A percentile compares a stretch with the other conserved stretches of the same genome.
These are phyloP conservation scores for Xylaria grammica DNA, from an alignment of 495 filamentous ascomycete species.

Conservation along the genomic window DNA sequence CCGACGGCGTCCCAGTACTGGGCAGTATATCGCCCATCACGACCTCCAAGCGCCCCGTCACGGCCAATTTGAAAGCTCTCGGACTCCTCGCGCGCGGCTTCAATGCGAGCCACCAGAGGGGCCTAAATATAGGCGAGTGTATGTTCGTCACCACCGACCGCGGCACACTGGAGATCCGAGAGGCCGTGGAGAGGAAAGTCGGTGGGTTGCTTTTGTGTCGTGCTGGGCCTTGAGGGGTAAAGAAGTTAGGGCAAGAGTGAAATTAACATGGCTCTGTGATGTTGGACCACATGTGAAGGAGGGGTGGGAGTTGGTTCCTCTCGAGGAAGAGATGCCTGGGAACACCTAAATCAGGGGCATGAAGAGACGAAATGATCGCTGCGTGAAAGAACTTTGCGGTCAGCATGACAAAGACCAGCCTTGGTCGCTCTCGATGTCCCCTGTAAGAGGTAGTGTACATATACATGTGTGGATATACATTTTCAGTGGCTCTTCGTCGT, in stretches of 20 bases:
- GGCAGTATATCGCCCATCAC: conserved; percentile 70
- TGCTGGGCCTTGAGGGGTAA: conserved; percentile 43
- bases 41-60: conserved; percentile 77
- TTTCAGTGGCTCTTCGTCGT: neutral
- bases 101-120: conserved; percentile 66
- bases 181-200: conserved; percentile 82
- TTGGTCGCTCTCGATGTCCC: conserved; percentile 6
- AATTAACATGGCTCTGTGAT: neutral
- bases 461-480: conserved; percentile 16
- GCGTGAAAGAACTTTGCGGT: neutral
- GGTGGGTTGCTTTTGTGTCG: conserved; percentile 86
- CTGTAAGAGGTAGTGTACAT: conserved; percentile 14
- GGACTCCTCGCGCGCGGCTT: conserved; percentile 69
- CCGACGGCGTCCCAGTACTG: conserved; percentile 76
- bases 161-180: conserved; percentile 83
- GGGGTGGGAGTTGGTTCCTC: neutral
- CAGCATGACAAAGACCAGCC: neutral
- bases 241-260: neutral
- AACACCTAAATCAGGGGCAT: too few species aligned
- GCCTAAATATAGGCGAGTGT: conserved; percentile 81
- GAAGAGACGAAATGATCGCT: neutral
- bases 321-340: neutral
- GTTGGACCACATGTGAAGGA: neutral
- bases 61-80: conserved; percentile 64
- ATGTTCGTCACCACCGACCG: conserved; percentile 79